Percentiles rank a stretch among this genome's conserved stretches.
phyloP scores from a whole-genome alignment of 306 rosid species.

The Lupinus albus region DNA sequence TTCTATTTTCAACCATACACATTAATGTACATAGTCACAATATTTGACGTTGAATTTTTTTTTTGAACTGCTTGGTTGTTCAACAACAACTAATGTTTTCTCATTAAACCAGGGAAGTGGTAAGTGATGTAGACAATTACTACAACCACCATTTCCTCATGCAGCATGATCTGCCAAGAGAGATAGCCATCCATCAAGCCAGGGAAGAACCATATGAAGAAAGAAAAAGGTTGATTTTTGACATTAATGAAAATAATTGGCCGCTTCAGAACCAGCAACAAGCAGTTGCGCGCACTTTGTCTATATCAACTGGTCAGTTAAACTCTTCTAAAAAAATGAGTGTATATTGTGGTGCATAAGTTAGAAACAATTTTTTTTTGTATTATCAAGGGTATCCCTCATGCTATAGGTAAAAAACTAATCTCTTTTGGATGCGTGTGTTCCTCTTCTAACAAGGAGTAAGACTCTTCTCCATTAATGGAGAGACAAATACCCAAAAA shows the following conservation, averaged over 20 bases:
- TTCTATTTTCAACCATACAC: too few species aligned
- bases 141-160: slow-evolving; percentile 51
- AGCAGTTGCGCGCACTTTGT: slow-evolving; percentile 27
- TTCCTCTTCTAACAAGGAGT: too few species aligned
- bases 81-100: neutral
- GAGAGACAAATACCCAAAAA: too few species aligned
- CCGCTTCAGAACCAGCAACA: slow-evolving; percentile 29
- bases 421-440: too few species aligned
- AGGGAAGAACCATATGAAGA: slow-evolving; percentile 35
- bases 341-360: neutral
- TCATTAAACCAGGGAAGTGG: slow-evolving; percentile 47
- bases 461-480: too few species aligned
- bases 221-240: slow-evolving; percentile 50
- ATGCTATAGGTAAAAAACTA: too few species aligned
- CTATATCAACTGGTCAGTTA: slow-evolving; percentile 56
- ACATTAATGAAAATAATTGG: slow-evolving; percentile 34
- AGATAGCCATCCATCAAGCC: slow-evolving; percentile 48
- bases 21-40: too few species aligned
- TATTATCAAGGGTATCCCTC: too few species aligned
- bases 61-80: neutral
- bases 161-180: slow-evolving; percentile 61
- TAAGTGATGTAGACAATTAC: slow-evolving; percentile 43
- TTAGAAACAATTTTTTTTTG: too few species aligned
- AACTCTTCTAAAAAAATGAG: slow-evolving; percentile 7
- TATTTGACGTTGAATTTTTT: too few species aligned